phyloP scores from a whole-genome alignment of 192 early-diverging fungal species.

The Coemansia guatemalensis region DNA sequence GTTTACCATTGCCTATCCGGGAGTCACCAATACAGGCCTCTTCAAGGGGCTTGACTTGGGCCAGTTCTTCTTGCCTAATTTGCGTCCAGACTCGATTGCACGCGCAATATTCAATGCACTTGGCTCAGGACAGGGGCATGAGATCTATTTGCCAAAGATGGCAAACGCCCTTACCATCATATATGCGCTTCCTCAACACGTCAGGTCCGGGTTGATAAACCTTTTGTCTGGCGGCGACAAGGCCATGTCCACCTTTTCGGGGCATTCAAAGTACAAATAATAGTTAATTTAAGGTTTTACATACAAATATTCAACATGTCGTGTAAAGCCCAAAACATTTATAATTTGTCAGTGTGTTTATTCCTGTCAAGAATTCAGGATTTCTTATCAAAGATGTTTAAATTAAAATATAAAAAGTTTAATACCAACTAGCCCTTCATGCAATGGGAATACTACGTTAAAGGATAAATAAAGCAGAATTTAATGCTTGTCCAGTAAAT shows the following conservation, averaged over 20 bases:
- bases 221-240: constrained; percentile 17
- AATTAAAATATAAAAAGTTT: no score
- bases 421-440: no score
- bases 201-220: constrained; percentile 22
- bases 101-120: constrained; percentile 60
- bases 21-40: constrained; percentile 69
- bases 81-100: constrained; percentile 62
- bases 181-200: constrained; percentile 17
- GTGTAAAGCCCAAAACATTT: no score
- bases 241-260: constrained; percentile 38
- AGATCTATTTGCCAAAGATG: constrained; percentile 46
- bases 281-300: no score
- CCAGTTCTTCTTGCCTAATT: constrained; percentile 64
- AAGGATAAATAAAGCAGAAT: no score
- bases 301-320: no score
- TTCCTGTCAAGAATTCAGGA: no score
- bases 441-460: no score
- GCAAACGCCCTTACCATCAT: constrained; percentile 20
- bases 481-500: no score
- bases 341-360: no score
- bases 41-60: constrained; percentile 64
- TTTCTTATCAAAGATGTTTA: no score
- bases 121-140: constrained; percentile 49
- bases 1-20: constrained; percentile 70
- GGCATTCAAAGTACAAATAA: constrained; percentile 35